Conservation (phyloP, 176 grass and related monocot species). For the Oryza australiensis region DNA sequence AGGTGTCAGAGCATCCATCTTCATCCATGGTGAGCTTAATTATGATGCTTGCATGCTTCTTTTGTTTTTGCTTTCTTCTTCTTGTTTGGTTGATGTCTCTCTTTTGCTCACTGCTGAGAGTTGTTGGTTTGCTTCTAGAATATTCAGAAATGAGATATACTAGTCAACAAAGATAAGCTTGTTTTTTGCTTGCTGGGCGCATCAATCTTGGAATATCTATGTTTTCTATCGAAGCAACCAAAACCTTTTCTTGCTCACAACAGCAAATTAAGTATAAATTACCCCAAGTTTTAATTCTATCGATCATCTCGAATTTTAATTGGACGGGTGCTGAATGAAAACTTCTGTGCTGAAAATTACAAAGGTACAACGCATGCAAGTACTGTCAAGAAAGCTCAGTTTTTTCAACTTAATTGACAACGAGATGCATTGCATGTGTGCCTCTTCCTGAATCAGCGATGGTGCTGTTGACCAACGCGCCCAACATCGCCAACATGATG, state of each 20-base stretch:
- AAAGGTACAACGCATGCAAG: too few relatives aligned
- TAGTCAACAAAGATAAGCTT: constrained; percentile 9
- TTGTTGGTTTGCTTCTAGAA: not conserved
- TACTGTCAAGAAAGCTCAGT: too few relatives aligned
- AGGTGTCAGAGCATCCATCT: constrained; percentile 47
- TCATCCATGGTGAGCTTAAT: constrained; percentile 36
- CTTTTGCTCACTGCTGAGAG: not conserved
- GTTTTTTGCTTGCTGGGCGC: not conserved
- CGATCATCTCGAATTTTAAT: too few relatives aligned
- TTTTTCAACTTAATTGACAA: too few relatives aligned
- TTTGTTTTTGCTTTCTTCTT: not conserved
- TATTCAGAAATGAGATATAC: not conserved
- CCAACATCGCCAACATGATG: constrained; percentile 49
- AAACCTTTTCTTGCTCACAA: too few relatives aligned
- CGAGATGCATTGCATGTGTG: too few relatives aligned
- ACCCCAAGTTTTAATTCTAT: too few relatives aligned
- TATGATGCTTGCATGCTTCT: too few relatives aligned
- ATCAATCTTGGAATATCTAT: not conserved
- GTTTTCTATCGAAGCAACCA: too few relatives aligned
- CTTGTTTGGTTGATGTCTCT: not conserved
- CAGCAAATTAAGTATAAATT: too few relatives aligned
- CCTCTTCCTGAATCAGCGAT: constrained; percentile 26
- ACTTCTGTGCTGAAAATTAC: too few relatives aligned
- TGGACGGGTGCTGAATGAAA: too few relatives aligned
- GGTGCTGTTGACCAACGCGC: constrained; percentile 45